These are phyloP conservation scores for Collybia sp. DNA, from an alignment of 768 basidiomycete genomes.

Conservation along the genomic window DNA sequence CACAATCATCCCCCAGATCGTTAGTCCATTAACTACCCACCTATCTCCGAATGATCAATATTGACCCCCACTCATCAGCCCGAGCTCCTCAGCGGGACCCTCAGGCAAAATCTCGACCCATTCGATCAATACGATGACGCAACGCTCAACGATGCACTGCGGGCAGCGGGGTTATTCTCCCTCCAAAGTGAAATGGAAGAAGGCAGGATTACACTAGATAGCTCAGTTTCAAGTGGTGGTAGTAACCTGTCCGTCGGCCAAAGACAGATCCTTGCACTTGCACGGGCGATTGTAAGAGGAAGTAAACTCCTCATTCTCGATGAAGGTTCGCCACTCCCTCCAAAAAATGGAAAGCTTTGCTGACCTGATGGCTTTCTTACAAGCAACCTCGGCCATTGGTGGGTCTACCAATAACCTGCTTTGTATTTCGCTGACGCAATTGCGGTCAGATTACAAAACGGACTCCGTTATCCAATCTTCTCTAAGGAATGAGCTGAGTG, in stretches of 20 bases:
- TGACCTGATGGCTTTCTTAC: conserved; percentile 26
- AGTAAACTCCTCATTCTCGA: conserved; percentile 60
- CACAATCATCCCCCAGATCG: conserved; percentile 54
- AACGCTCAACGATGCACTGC: conserved; percentile 31
- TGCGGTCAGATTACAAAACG: conserved; percentile 49
- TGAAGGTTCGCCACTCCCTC: conserved; percentile 45
- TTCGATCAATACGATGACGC: conserved; percentile 55
- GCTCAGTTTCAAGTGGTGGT: conserved; percentile 46
- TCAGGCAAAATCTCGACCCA: conserved; percentile 66
- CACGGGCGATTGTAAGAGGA: conserved; percentile 54
- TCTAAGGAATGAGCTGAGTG: conserved; percentile 57
- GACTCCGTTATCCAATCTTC: conserved; percentile 69
- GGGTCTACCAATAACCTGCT: conserved; percentile 2
- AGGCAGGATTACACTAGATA: conserved; percentile 45
- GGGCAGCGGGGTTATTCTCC: conserved; percentile 35
- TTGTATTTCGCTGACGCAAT: neutral
- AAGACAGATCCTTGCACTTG: conserved; percentile 64
- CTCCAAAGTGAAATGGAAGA: conserved; percentile 38
- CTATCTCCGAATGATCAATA: neutral
- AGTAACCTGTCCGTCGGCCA: conserved; percentile 76
- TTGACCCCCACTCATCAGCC: conserved; percentile 19
- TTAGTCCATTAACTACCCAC: conserved; percentile 12
- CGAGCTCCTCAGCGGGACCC: conserved; percentile 54
- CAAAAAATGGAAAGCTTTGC: conserved; percentile 19
- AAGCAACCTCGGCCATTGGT: conserved; percentile 49